Evolutionary conservation across 148 eudicot species (phyloP).

Genomic region (Camellia sinensis): DNA sequence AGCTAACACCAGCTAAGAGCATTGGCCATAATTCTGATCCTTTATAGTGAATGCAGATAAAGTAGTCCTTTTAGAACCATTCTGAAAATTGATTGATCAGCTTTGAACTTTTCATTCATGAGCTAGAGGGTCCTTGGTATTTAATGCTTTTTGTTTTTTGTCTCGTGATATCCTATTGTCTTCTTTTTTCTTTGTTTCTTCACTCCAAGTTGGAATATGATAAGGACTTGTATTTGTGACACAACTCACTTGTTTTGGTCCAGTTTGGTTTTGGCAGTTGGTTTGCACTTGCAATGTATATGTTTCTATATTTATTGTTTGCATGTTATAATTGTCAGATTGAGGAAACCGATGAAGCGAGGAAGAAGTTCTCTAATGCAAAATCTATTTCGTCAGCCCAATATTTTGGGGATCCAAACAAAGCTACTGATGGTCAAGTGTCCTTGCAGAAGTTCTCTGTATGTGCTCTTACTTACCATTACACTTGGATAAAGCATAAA

Average conservation of each 20-base stretch:
- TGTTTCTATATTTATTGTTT: not conserved
- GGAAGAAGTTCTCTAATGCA: conserved; percentile 94
- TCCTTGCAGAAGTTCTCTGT: conserved; percentile 85
- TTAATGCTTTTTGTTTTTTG: not conserved
- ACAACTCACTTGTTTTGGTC: not conserved
- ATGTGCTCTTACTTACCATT: conserved; percentile 24
- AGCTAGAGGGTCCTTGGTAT: not conserved
- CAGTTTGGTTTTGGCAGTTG: not conserved
- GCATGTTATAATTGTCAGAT: conserved; percentile 37
- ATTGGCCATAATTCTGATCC: not conserved
- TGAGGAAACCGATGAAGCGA: conserved; percentile 93
- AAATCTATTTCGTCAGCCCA: conserved; percentile 96
- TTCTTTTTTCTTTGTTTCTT: not conserved
- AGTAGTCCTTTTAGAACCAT: too few species aligned
- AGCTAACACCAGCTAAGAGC: not conserved
- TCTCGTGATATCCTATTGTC: not conserved
- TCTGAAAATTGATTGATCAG: not conserved
- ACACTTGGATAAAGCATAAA: too few species aligned
- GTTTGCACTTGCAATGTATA: conserved; percentile 3
- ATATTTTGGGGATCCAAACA: conserved; percentile 74
- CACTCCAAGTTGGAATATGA: not conserved
- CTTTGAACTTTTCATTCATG: not conserved
- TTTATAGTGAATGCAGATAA: not conserved
- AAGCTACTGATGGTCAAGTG: conserved; percentile 57
- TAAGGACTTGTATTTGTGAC: not conserved